Evolutionary conservation across 2,329 filamentous ascomycete genomes (phyloP), one percentile per base, ranked within the genome.

Genomic region (Sarocladium brachiariae): DNA sequence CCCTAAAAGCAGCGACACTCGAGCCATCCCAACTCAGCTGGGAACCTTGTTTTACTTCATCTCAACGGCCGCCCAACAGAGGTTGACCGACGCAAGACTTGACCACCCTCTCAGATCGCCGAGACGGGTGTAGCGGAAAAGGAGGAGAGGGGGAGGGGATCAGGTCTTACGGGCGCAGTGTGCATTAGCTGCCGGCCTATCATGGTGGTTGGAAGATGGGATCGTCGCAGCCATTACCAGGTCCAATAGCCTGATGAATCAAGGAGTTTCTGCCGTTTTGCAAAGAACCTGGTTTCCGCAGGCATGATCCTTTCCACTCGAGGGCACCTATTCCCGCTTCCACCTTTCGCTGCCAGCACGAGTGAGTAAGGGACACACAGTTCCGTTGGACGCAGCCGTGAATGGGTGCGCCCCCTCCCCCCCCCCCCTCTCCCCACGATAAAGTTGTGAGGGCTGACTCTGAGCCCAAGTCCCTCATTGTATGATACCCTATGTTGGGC

Each of bases 401-500:
- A n/a, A n/a, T n/a, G n/a, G n/a, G n/a, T n/a, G n/a, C n/a, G n/a
- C n/a, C n/a, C n/a, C n/a, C n/a, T n/a, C n/a, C n/a, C n/a, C n/a
- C n/a, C n/a, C n/a, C n/a, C n/a, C n/a, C n/a, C n/a, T n/a, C n/a
- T n/a, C n/a, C n/a, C n/a, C n/a, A n/a, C n/a, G n/a, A n/a, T n/a
- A n/a, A n/a, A 47, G 27, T 14, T 47, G 43, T 23, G 43, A n/a
- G n/a, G 43, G 25, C 24, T 14, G 43, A 13, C 21, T 19, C 27
- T 25, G 39, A 25, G 27, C 27, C 27, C 27, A 30, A 30, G 27
- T 7, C 39, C 39, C 13, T 27, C 39, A 30, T 30, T 11, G 21
- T 43, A 43, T 43, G n/a, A 43, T 43, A 43, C 39, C 39, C 39
- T 43, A 5, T 43, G 39, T 43, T 43, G 39, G 39, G 19, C n/a